Conservation (phyloP, 352 stramenopile species). For the Peronospora destructor region DNA sequence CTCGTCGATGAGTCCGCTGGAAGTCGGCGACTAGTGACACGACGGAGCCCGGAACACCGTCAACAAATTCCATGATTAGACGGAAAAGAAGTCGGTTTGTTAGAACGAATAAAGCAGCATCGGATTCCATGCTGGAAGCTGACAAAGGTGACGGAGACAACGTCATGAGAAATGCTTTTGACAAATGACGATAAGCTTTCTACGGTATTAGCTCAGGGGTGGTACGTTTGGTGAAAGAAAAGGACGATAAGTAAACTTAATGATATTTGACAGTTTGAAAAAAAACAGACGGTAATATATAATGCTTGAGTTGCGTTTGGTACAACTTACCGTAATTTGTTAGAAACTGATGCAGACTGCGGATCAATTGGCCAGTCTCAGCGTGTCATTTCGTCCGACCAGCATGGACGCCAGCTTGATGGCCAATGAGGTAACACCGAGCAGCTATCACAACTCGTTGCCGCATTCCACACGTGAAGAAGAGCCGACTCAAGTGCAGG, state of each 20-base stretch:
- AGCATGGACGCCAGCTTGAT: conserved; percentile 31
- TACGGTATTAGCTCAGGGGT: no score
- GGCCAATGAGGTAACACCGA: conserved; percentile 23
- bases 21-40: conserved; percentile 15
- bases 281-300: no score
- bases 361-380: no score
- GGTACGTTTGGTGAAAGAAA: no score
- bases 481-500: conserved; percentile 7
- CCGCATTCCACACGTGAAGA: conserved; percentile 13
- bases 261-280: no score
- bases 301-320: no score
- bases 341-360: no score
- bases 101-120: conserved; percentile 8
- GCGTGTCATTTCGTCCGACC: not conserved
- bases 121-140: not conserved
- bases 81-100: conserved; percentile 24
- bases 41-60: conserved; percentile 27
- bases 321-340: no score
- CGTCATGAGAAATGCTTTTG: not conserved
- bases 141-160: not conserved
- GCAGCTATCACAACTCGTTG: conserved; percentile 6
- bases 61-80: conserved; percentile 28
- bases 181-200: no score
- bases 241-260: no score
- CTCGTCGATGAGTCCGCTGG: conserved; percentile 2